phyloP scores from a whole-genome alignment of 768 basidiomycete species.

The Trametes coccinea region DNA sequence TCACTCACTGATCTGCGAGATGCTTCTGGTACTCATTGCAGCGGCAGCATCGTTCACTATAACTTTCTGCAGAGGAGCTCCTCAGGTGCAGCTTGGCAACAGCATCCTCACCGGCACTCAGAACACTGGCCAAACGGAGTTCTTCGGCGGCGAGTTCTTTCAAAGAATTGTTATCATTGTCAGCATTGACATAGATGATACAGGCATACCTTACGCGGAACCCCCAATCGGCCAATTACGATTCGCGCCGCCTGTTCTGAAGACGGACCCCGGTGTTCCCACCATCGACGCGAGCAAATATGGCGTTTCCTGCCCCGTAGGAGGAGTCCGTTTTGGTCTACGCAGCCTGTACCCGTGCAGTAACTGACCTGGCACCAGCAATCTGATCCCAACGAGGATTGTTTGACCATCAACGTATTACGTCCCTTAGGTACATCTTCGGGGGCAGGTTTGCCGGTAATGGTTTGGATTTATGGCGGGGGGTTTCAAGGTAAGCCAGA shows the following conservation, averaged over 20 bases:
- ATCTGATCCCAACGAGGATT: slow-evolving; percentile 40
- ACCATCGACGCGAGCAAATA: slow-evolving; percentile 27
- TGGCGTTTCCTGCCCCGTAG: slow-evolving; percentile 30
- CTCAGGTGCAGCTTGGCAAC: slow-evolving; percentile 25
- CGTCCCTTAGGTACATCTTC: slow-evolving; percentile 36
- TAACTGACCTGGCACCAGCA: neutral
- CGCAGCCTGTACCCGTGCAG: neutral
- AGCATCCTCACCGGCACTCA: slow-evolving; percentile 29
- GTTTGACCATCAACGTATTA: slow-evolving; percentile 49
- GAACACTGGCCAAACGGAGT: slow-evolving; percentile 26
- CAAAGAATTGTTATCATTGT: neutral
- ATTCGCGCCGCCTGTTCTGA: slow-evolving; percentile 30
- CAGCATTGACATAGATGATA: neutral
- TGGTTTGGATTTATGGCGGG: slow-evolving; percentile 49
- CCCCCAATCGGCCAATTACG: slow-evolving; percentile 34
- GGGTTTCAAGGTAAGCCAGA: slow-evolving; percentile 28
- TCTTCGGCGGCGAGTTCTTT: slow-evolving; percentile 32
- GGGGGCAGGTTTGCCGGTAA: slow-evolving; percentile 39
- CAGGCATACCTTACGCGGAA: slow-evolving; percentile 39
- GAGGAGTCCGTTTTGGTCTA: slow-evolving; percentile 30
- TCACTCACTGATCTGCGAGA: no score
- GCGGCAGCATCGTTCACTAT: neutral
- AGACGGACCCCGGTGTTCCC: slow-evolving; percentile 4
- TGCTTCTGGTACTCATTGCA: neutral
- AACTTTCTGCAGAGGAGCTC: neutral